Evolutionary conservation across 768 basidiomycete species (phyloP).

Genomic region (Galerina sulciceps): DNA sequence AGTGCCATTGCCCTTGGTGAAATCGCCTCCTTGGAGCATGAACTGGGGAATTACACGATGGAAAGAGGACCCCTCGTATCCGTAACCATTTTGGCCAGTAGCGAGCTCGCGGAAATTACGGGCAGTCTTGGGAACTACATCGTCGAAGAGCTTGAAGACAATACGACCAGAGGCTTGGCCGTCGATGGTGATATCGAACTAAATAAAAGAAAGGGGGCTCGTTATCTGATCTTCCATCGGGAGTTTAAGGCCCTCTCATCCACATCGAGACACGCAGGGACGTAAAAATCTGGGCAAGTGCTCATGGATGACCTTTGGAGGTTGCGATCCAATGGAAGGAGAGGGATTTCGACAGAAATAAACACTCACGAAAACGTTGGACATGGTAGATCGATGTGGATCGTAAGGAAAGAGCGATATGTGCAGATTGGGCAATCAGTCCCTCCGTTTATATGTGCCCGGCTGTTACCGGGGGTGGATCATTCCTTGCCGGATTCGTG

Average conservation of each 20-base stretch:
- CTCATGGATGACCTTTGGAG: neutral
- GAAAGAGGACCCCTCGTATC: slow-evolving; percentile 74
- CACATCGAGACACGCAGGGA: slow-evolving; percentile 7
- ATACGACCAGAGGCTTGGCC: slow-evolving; percentile 54
- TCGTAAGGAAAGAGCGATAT: slow-evolving; percentile 5
- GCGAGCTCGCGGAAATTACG: slow-evolving; percentile 90
- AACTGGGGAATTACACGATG: slow-evolving; percentile 86
- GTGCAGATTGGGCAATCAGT: slow-evolving; percentile 9
- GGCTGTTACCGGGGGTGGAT: slow-evolving; percentile 12
- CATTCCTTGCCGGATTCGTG: slow-evolving; percentile 9
- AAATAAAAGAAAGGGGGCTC: slow-evolving; percentile 2
- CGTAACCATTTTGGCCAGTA: slow-evolving; percentile 74
- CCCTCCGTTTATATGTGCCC: slow-evolving; percentile 13
- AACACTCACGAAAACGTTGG: slow-evolving; percentile 34
- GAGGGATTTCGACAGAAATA: neutral
- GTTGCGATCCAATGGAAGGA: slow-evolving; percentile 6
- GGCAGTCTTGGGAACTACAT: slow-evolving; percentile 74
- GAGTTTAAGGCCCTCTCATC: slow-evolving; percentile 1
- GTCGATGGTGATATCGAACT: slow-evolving; percentile 73
- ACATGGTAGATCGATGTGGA: slow-evolving; percentile 29
- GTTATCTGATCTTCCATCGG: slow-evolving; percentile 4
- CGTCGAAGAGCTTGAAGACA: slow-evolving; percentile 86
- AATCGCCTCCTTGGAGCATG: slow-evolving; percentile 95
- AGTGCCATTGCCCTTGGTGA: slow-evolving; percentile 70
- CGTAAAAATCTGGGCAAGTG: neutral